Conservation (phyloP, 768 basidiomycete species). For the Mycena rebaudengoi region DNA sequence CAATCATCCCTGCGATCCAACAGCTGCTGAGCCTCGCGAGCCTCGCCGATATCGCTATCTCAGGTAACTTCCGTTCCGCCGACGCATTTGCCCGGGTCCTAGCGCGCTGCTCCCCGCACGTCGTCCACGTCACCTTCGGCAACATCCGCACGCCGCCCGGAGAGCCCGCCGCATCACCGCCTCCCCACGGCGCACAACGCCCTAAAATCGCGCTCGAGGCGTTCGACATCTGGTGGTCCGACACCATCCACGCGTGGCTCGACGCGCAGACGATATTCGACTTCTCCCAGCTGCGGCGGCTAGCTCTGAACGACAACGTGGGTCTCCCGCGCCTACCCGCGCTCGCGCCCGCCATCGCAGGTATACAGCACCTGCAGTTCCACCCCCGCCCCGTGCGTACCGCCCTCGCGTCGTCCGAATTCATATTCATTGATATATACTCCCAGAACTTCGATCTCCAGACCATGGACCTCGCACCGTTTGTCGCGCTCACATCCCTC, state of each 20-base stretch:
- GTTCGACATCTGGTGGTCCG: conserved; percentile 13
- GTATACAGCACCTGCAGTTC: conserved; percentile 14
- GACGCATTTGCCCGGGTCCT: background rate
- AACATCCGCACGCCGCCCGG: background rate
- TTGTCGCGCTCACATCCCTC: background rate
- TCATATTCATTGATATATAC: background rate
- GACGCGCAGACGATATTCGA: conserved; percentile 5
- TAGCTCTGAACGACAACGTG: conserved; percentile 10
- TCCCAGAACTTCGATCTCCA: background rate
- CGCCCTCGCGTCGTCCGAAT: background rate
- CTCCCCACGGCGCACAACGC: background rate
- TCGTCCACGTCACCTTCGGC: background rate
- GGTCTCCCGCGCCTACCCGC: background rate
- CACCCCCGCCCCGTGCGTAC: background rate
- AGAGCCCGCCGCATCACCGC: background rate
- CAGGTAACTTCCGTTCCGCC: conserved; percentile 3
- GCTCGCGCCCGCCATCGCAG: background rate
- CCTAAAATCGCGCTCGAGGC: background rate
- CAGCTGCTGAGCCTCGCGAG: background rate
- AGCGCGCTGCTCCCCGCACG: background rate
- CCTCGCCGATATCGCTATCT: background rate
- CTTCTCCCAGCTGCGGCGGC: conserved; percentile 4
- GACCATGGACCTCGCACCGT: background rate
- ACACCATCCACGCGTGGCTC: conserved; percentile 11
- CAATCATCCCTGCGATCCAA: background rate